phyloP scores from a whole-genome alignment of 805 yeast genomes.

The Suhomyces pyralidae region DNA sequence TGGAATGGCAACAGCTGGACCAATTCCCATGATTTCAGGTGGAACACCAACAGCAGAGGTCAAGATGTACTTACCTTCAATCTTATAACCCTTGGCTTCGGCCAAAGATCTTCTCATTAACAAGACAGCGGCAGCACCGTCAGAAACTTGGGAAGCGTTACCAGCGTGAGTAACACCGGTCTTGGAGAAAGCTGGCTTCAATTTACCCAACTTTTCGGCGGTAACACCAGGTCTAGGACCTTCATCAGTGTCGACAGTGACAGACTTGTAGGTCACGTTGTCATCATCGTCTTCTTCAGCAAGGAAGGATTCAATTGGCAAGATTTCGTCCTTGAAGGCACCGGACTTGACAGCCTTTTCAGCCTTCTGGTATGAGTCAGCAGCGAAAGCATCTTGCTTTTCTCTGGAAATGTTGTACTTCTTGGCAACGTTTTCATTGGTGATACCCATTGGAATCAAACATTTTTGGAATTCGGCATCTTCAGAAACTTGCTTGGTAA shows the following conservation, averaged over 20 bases:
- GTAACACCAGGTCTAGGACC: slow-evolving; percentile 91
- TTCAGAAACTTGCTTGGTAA: slow-evolving; percentile 33
- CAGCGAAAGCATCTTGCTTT: slow-evolving; percentile 87
- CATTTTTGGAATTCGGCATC: slow-evolving; percentile 55
- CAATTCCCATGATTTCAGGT: slow-evolving; percentile 96
- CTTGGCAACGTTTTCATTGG: slow-evolving; percentile 85
- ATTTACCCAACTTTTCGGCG: slow-evolving; percentile 64
- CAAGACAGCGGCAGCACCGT: slow-evolving; percentile 91
- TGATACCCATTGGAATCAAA: slow-evolving; percentile 93
- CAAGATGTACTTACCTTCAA: slow-evolving; percentile 76
- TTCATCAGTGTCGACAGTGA: slow-evolving; percentile 66
- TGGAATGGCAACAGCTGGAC: slow-evolving; percentile 96
- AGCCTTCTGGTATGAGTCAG: slow-evolving; percentile 82
- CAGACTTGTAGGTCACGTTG: slow-evolving; percentile 40
- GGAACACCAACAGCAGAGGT: slow-evolving; percentile 89
- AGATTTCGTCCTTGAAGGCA: slow-evolving; percentile 81
- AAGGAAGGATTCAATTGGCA: slow-evolving; percentile 68
- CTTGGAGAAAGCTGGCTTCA: slow-evolving; percentile 82
- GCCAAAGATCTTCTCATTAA: slow-evolving; percentile 86
- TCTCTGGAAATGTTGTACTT: slow-evolving; percentile 61
- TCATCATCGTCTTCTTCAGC: slow-evolving; percentile 56
- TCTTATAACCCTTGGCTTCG: slow-evolving; percentile 63
- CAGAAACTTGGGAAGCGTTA: slow-evolving; percentile 92
- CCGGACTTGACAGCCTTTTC: slow-evolving; percentile 68
- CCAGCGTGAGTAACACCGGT: slow-evolving; percentile 93